Evolutionary conservation across 192 early-diverging fungal genomes (phyloP).

Genomic region (Cladochytrium replicatum): DNA sequence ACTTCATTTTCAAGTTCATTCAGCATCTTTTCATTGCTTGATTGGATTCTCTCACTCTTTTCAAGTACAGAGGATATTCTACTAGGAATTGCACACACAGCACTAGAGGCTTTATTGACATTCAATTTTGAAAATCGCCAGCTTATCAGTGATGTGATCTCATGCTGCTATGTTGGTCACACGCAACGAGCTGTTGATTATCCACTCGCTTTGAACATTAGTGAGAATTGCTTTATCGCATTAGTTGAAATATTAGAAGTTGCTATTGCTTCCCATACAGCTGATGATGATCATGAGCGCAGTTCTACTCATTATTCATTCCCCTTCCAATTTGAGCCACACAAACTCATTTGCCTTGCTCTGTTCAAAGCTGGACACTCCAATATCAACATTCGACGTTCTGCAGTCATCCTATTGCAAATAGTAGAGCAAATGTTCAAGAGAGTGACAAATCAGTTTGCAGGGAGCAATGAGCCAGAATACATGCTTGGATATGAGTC

Average conservation of each 20-base stretch:
- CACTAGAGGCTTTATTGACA: slow-evolving; percentile 60
- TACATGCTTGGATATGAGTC: slow-evolving; percentile 28
- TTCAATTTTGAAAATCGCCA: slow-evolving; percentile 26
- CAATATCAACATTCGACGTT: slow-evolving; percentile 54
- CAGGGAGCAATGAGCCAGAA: slow-evolving; percentile 7
- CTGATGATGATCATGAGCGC: not conserved
- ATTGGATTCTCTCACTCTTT: slow-evolving; percentile 12
- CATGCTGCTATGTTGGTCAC: slow-evolving; percentile 57
- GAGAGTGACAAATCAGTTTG: slow-evolving; percentile 15
- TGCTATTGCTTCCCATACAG: slow-evolving; percentile 8
- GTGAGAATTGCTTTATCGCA: slow-evolving; percentile 54
- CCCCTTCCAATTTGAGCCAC: slow-evolving; percentile 29
- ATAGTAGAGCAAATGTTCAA: slow-evolving; percentile 59
- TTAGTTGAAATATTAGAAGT: slow-evolving; percentile 60
- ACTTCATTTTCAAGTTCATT: slow-evolving; percentile 43
- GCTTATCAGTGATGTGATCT: slow-evolving; percentile 53
- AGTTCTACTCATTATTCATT: slow-evolving; percentile 40
- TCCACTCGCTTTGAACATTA: slow-evolving; percentile 5
- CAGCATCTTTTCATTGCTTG: not conserved
- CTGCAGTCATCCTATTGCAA: slow-evolving; percentile 58
- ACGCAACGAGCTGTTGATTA: slow-evolving; percentile 47
- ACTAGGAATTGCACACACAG: slow-evolving; percentile 37
- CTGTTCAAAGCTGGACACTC: slow-evolving; percentile 72
- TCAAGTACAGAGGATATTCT: slow-evolving; percentile 32
- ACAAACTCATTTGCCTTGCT: slow-evolving; percentile 51